These are phyloP conservation scores for Astrothelium subdiscretum DNA, from an alignment of 495 filamentous ascomycete genomes.

Conservation along the genomic window DNA sequence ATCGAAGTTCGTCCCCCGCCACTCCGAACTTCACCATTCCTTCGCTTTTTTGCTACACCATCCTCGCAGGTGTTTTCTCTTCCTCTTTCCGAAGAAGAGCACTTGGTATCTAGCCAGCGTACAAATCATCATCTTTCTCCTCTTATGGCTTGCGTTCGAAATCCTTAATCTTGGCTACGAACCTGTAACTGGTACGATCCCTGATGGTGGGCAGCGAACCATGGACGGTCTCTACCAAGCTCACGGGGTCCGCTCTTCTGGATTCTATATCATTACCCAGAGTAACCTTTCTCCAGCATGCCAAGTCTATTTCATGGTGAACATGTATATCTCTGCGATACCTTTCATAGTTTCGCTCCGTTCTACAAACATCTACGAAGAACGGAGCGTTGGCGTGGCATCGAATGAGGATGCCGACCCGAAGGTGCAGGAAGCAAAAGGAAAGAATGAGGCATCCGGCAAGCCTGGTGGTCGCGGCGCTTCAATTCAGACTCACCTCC, in stretches of 20 bases:
- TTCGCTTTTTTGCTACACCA: constrained; percentile 7
- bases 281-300: constrained; percentile 4
- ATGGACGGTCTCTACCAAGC: constrained; percentile 10
- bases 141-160: constrained; percentile 2
- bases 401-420: background rate
- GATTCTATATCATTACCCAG: constrained; percentile 5
- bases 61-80: constrained; percentile 5
- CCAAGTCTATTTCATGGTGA: constrained; percentile 3
- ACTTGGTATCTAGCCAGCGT: constrained; percentile 3
- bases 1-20: background rate
- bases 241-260: constrained; percentile 3
- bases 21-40: constrained; percentile 4
- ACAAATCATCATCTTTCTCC: background rate
- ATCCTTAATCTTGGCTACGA: constrained; percentile 4
- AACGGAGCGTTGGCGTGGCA: background rate
- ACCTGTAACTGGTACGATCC: background rate
- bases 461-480: background rate
- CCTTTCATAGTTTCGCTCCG: constrained; percentile 5
- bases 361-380: constrained; percentile 7
- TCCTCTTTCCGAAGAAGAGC: constrained; percentile 4
- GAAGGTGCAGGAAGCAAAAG: background rate
- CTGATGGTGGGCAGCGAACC: background rate
- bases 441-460: background rate
- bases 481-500: background rate
- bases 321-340: constrained; percentile 6